Evolutionary conservation across 192 early-diverging fungal species (phyloP).

Genomic region (Coemansia sp.): DNA sequence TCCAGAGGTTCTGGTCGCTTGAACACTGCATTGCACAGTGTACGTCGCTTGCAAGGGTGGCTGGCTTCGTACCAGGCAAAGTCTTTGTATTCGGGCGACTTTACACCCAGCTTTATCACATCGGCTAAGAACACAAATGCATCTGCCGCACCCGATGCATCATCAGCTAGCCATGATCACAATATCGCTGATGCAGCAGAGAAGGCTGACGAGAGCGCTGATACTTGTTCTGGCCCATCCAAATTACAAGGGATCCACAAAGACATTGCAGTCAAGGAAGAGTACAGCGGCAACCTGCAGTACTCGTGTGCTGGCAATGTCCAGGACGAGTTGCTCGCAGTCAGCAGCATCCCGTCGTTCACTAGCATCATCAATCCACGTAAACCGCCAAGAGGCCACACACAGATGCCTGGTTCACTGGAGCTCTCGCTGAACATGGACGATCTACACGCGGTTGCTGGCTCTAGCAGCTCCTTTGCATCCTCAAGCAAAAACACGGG

Average conservation of each 20-base stretch:
- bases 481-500: neutral
- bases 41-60: conserved; percentile 31
- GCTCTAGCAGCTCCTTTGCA: neutral
- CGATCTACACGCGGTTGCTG: conserved; percentile 13
- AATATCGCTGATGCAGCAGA: no score
- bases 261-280: no score
- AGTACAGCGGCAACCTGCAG: no score
- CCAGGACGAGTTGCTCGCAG: no score
- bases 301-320: neutral
- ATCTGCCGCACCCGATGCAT: no score
- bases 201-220: no score
- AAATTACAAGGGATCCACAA: no score
- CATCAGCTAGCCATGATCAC: no score
- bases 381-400: neutral
- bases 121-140: no score
- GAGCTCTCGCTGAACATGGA: conserved; percentile 19
- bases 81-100: conserved; percentile 21
- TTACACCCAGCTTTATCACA: conserved; percentile 18
- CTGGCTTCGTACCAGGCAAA: conserved; percentile 32
- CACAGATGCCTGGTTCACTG: conserved; percentile 29
- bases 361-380: conserved; percentile 43
- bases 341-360: conserved; percentile 23
- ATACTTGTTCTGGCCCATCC: no score
- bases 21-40: conserved; percentile 14
- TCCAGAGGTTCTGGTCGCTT: no score